Conservation (phyloP, 768 basidiomycete genomes). For the Podaxis carcinomalis region DNA sequence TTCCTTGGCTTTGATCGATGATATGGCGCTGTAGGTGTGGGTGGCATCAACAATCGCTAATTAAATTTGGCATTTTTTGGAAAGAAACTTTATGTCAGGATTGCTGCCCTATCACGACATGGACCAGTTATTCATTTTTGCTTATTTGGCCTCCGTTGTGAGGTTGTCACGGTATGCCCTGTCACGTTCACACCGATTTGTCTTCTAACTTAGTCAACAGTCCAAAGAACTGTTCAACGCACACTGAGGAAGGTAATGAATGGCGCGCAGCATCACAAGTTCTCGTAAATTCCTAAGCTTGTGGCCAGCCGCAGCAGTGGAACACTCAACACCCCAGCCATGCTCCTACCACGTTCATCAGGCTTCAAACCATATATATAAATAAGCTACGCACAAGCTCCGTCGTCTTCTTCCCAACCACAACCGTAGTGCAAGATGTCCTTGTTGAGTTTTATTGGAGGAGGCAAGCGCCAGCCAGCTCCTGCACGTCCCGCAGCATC, state of each 20-base stretch:
- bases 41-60: too few species aligned
- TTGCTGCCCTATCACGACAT: too few species aligned
- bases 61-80: too few species aligned
- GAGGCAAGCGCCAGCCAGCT: background rate
- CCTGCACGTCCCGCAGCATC: background rate
- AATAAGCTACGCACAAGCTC: background rate
- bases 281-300: background rate
- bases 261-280: background rate
- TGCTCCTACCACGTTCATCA: background rate
- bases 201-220: too few species aligned
- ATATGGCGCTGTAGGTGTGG: too few species aligned
- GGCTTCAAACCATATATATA: background rate
- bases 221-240: background rate
- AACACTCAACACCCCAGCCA: background rate
- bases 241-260: background rate
- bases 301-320: background rate
- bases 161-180: too few species aligned
- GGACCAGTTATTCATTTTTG: too few species aligned
- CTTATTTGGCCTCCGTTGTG: too few species aligned
- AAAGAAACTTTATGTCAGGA: too few species aligned
- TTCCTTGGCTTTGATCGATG: too few species aligned
- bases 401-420: background rate
- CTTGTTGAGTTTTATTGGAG: slow-evolving; percentile 1
- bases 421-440: slow-evolving; percentile 2
- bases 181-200: too few species aligned